phyloP scores from a whole-genome alignment of 2,329 filamentous ascomycete genomes.

The Phoma sp. region DNA sequence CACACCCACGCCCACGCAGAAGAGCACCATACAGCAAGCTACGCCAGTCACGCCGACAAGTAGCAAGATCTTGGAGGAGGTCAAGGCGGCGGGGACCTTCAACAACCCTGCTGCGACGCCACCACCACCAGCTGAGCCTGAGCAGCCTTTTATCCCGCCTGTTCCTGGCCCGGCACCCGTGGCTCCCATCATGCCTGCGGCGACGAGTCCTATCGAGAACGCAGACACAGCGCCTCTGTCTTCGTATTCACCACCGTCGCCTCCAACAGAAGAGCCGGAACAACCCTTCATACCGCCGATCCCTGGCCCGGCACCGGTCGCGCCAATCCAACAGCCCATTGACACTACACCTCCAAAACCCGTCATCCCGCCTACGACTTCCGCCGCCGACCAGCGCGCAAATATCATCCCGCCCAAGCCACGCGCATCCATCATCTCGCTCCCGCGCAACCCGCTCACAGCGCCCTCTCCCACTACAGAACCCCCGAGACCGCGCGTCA shows the following conservation, averaged over 20 bases:
- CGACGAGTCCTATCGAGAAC: not conserved
- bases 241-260: not conserved
- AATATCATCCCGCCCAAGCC: slow-evolving; percentile 7
- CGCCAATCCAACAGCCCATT: slow-evolving; percentile 12
- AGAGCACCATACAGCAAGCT: slow-evolving; percentile 10
- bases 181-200: slow-evolving; percentile 9
- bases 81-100: slow-evolving; percentile 33
- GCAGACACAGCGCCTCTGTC: not conserved
- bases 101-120: slow-evolving; percentile 11
- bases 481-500: slow-evolving; percentile 1
- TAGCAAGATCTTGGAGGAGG: slow-evolving; percentile 43
- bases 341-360: not conserved
- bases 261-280: not conserved
- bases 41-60: slow-evolving; percentile 37
- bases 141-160: slow-evolving; percentile 8
- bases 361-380: slow-evolving; percentile 4
- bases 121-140: not conserved
- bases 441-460: slow-evolving; percentile 26
- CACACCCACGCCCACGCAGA: slow-evolving; percentile 23
- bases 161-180: slow-evolving; percentile 14
- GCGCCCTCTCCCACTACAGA: slow-evolving; percentile 20
- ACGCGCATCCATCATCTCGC: slow-evolving; percentile 32
- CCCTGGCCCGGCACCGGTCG: not conserved
- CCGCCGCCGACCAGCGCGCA: slow-evolving; percentile 10
- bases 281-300: not conserved